A percentile compares a stretch with the other conserved stretches of the same genome.
Conservation (phyloP, 2,329 filamentous ascomycete species). For the Chalaropsis thielavioides region DNA sequence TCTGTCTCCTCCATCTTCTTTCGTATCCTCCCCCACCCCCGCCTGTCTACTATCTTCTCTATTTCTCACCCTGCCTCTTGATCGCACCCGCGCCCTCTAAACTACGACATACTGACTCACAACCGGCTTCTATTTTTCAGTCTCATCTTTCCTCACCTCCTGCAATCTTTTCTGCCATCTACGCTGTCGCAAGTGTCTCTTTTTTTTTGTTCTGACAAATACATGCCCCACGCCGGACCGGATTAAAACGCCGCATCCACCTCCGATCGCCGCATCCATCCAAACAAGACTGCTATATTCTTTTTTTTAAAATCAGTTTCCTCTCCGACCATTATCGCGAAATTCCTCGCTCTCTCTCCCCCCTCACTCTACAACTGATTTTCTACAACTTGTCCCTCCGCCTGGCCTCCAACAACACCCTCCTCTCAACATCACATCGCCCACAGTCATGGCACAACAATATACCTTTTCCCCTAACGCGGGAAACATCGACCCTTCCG, state of each 20-base stretch:
- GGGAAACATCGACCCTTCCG: constrained; percentile 9
- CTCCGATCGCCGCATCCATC: neutral
- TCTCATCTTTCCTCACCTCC: neutral
- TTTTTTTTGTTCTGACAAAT: constrained; percentile 4
- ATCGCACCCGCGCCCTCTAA: neutral
- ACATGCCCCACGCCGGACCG: neutral
- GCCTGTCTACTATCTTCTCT: neutral
- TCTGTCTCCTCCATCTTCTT: neutral
- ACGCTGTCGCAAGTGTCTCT: neutral
- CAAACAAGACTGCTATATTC: neutral
- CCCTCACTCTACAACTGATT: neutral
- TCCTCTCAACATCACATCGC: neutral
- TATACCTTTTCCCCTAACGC: constrained; percentile 12
- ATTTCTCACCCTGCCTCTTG: neutral
- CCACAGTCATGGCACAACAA: constrained; percentile 14
- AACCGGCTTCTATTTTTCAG: neutral
- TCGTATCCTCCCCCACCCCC: neutral
- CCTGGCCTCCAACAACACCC: neutral
- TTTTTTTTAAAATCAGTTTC: neutral
- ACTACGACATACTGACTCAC: neutral
- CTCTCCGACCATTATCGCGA: neutral
- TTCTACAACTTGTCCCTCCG: neutral
- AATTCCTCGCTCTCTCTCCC: neutral
- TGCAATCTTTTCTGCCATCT: neutral
- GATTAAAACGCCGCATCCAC: constrained; percentile 4